Percentiles rank a stretch among this genome's conserved stretches.
Conservation (phyloP, 192 early-diverging fungal species). For the Coemansia sp. region DNA sequence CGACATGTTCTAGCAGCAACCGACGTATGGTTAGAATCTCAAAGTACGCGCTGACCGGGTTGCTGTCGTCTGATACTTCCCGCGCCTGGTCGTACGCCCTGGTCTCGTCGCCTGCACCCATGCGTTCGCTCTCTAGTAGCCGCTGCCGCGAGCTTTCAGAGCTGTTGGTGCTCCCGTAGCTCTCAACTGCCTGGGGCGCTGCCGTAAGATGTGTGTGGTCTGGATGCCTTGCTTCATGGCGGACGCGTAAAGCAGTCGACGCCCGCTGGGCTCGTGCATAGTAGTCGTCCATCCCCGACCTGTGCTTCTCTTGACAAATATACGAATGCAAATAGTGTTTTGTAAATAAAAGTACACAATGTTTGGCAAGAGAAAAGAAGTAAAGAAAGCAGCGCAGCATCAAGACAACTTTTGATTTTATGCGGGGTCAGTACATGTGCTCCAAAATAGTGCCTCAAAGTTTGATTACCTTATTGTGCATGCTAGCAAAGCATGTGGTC, state of each 20-base stretch:
- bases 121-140: neutral
- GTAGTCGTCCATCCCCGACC: neutral
- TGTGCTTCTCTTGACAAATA: no score
- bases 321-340: no score
- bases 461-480: no score
- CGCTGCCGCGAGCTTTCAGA: neutral
- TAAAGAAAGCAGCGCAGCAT: no score
- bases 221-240: neutral
- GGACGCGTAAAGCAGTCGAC: conserved; percentile 1
- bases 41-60: conserved; percentile 37
- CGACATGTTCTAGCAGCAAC: conserved; percentile 38
- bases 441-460: no score
- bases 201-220: neutral
- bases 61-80: conserved; percentile 36
- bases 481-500: no score
- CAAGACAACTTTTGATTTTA: no score
- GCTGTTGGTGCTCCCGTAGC: neutral
- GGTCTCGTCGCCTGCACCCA: neutral
- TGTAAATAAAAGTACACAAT: neutral
- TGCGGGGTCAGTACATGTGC: no score
- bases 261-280: conserved; percentile 5
- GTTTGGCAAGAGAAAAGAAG: conserved; percentile 2
- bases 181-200: neutral
- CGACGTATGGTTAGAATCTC: conserved; percentile 31
- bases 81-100: neutral